phyloP scores from a whole-genome alignment of 2,329 filamentous ascomycete genomes.

The Nemania abortiva region DNA sequence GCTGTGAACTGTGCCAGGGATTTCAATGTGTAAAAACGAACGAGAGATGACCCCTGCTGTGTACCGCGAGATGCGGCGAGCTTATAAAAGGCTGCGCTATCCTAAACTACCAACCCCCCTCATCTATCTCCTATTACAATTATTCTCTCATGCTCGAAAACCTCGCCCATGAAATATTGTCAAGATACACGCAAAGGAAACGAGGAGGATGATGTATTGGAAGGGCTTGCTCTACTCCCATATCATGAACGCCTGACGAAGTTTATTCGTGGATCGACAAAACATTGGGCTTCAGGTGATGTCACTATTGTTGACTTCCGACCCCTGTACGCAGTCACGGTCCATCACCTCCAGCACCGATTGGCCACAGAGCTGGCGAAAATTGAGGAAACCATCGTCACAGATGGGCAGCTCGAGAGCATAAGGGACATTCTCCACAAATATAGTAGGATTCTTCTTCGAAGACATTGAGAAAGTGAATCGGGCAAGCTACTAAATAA shows the following conservation, averaged over 20 bases:
- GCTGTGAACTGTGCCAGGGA: not conserved
- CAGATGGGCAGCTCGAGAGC: conserved; percentile 25
- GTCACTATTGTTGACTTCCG: conserved; percentile 33
- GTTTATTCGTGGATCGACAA: conserved; percentile 34
- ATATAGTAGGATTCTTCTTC: conserved; percentile 19
- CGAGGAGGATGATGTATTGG: conserved; percentile 21
- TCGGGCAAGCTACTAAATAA: conserved; percentile 1
- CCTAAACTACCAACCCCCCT: not conserved
- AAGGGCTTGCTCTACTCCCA: conserved; percentile 26
- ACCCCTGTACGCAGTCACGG: conserved; percentile 31
- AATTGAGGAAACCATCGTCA: conserved; percentile 15
- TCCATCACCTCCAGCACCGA: conserved; percentile 30
- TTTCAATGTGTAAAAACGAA: not conserved
- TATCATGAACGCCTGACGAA: conserved; percentile 29
- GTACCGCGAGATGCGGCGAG: not conserved
- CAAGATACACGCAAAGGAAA: conserved; percentile 9
- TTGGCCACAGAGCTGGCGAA: conserved; percentile 20
- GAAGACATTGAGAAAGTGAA: not conserved
- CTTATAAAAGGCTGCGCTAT: not conserved
- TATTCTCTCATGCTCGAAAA: conserved; percentile 12
- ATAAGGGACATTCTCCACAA: conserved; percentile 23
- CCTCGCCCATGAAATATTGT: conserved; percentile 36
- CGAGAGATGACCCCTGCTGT: not conserved
- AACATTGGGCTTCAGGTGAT: conserved; percentile 23
- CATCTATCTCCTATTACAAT: conserved; percentile 9